Percentiles rank a stretch among this genome's conserved stretches.
Evolutionary conservation across 371 early-diverging fungal species (phyloP).

Genomic region (Mucor velutinosus): DNA sequence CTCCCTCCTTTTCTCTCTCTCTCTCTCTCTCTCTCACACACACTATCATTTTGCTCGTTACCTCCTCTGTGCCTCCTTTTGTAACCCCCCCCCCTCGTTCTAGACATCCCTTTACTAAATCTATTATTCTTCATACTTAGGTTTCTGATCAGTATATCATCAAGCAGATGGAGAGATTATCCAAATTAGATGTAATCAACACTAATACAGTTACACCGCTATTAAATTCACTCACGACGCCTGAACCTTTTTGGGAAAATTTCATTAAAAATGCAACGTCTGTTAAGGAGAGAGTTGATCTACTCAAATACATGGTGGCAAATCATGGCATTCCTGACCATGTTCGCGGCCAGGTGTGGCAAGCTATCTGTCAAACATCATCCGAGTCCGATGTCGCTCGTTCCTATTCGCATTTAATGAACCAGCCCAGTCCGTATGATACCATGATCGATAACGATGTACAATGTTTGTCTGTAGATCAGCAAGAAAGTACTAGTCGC

Average conservation of each 20-base stretch:
- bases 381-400: not conserved
- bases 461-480: conserved; percentile 35
- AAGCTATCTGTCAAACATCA: not conserved
- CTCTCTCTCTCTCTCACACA: too few species aligned
- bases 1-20: not conserved
- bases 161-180: not conserved
- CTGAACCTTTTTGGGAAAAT: conserved; percentile 7
- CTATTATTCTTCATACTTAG: not conserved
- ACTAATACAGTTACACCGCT: conserved; percentile 4
- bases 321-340: conserved; percentile 69
- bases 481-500: conserved; percentile 75
- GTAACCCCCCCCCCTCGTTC: not conserved
- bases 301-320: not conserved
- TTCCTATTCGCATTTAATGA: not conserved
- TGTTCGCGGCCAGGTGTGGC: conserved; percentile 62
- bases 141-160: not conserved
- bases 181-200: not conserved
- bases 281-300: not conserved
- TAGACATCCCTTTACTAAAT: not conserved
- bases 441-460: conserved; percentile 80
- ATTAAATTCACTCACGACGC: not conserved
- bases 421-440: conserved; percentile 63
- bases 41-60: too few species aligned
- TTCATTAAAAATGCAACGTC: conserved; percentile 3
- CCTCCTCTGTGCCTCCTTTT: too few species aligned